These are phyloP conservation scores for Sporopachydermia cereana DNA, from an alignment of 1,139 yeast species.

Conservation along the genomic window DNA sequence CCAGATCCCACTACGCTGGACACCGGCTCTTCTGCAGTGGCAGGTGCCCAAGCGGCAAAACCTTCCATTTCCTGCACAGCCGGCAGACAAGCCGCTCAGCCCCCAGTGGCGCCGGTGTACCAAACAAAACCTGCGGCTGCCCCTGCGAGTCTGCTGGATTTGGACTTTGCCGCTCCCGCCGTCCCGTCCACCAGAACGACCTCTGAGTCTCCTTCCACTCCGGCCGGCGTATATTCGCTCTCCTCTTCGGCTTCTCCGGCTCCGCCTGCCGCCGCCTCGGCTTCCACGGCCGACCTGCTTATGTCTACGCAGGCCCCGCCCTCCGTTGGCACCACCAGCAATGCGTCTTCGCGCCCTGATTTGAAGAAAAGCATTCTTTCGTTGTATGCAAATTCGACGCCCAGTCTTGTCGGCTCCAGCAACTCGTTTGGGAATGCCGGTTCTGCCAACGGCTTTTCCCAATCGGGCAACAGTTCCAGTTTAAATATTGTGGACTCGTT, in stretches of 20 bases:
- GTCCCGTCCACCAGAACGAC: not conserved
- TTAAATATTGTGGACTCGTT: not conserved
- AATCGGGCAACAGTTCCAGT: not conserved
- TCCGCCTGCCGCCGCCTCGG: slow-evolving; percentile 8
- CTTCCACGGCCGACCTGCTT: slow-evolving; percentile 9
- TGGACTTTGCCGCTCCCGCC: slow-evolving; percentile 20
- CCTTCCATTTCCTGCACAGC: slow-evolving; percentile 8
- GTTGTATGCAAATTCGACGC: slow-evolving; percentile 55
- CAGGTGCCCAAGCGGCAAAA: not conserved
- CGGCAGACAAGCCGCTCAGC: slow-evolving; percentile 11
- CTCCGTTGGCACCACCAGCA: slow-evolving; percentile 13
- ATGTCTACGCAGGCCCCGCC: slow-evolving; percentile 12
- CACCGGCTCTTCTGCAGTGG: slow-evolving; percentile 5
- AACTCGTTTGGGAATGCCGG: not conserved
- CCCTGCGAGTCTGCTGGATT: slow-evolving; percentile 16
- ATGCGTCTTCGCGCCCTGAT: slow-evolving; percentile 42
- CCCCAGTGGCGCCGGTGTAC: slow-evolving; percentile 5
- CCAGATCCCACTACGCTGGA: slow-evolving; percentile 46
- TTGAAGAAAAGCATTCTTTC: slow-evolving; percentile 85
- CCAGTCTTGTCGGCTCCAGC: slow-evolving; percentile 21
- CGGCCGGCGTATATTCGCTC: slow-evolving; percentile 15
- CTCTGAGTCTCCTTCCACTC: slow-evolving; percentile 6
- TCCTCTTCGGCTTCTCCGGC: slow-evolving; percentile 10
- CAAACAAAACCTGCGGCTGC: not conserved
- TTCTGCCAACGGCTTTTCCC: not conserved